A percentile compares a stretch with the other conserved stretches of the same genome.
These are phyloP conservation scores for Geotrichum siamense DNA, from an alignment of 1,139 yeast genomes.

Conservation along the genomic window DNA sequence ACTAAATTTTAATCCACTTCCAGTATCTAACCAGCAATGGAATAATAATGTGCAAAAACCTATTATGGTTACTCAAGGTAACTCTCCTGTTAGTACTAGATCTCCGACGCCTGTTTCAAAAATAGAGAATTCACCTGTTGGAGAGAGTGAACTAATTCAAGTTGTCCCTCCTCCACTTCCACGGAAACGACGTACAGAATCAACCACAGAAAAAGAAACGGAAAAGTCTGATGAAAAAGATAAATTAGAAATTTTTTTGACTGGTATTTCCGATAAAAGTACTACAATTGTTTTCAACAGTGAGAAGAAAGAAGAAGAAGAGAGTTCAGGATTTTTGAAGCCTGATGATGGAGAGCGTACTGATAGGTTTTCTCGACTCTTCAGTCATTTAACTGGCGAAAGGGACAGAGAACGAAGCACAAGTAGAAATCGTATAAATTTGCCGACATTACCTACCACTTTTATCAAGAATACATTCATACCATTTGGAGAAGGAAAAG, in stretches of 20 bases:
- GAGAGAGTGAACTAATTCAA: constrained; percentile 11
- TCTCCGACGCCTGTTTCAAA: constrained; percentile 14
- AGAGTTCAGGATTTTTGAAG: constrained; percentile 51
- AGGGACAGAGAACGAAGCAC: neutral
- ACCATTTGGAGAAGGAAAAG: constrained; percentile 19
- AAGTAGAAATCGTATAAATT: neutral
- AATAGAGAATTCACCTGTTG: constrained; percentile 6
- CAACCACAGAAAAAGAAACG: constrained; percentile 5
- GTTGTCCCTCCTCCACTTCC: constrained; percentile 10
- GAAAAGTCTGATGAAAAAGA: constrained; percentile 16
- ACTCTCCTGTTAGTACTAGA: constrained; percentile 15
- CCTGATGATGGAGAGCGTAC: constrained; percentile 40
- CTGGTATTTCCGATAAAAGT: constrained; percentile 33
- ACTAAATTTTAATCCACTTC: constrained; percentile 20
- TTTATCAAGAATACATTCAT: too few species aligned
- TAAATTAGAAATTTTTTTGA: constrained; percentile 32
- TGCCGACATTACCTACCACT: neutral
- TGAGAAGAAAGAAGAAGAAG: constrained; percentile 32
- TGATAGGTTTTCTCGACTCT: constrained; percentile 26
- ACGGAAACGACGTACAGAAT: neutral
- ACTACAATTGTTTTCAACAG: constrained; percentile 32
- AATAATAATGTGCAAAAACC: constrained; percentile 3
- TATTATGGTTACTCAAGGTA: constrained; percentile 14
- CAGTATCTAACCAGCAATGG: constrained; percentile 4
- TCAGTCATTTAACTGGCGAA: constrained; percentile 4